A percentile compares a stretch with the other conserved stretches of the same genome.
These are phyloP conservation scores for Ceratobasidium papillatum DNA, from an alignment of 1,284 basidiomycete species.

Conservation along the genomic window DNA sequence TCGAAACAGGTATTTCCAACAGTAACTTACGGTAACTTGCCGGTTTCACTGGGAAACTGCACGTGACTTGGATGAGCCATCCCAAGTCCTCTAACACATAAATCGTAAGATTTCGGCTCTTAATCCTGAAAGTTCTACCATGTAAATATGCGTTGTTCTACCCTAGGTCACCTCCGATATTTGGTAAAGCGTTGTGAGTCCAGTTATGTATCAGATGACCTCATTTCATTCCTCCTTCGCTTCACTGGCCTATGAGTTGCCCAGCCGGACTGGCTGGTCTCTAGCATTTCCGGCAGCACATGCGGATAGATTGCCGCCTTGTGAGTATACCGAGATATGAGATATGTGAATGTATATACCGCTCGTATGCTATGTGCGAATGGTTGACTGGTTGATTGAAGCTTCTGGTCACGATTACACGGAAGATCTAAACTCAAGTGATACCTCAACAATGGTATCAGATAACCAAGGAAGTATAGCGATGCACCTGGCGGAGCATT, in stretches of 20 bases:
- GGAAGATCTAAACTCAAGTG: background rate
- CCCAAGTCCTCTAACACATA: background rate
- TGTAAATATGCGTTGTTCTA: background rate
- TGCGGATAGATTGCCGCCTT: background rate
- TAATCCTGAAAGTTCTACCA: background rate
- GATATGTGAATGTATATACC: background rate
- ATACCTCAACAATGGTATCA: background rate
- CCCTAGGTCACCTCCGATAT: background rate
- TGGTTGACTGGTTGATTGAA: background rate
- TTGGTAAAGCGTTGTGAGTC: background rate
- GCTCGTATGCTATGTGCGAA: background rate
- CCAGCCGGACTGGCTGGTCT: background rate
- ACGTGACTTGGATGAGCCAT: background rate
- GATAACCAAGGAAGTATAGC: background rate
- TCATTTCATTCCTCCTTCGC: background rate
- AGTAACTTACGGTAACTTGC: slow-evolving; percentile 28
- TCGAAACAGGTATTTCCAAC: slow-evolving; percentile 20
- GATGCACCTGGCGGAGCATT: background rate
- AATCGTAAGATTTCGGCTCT: background rate
- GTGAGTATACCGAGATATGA: too few species aligned
- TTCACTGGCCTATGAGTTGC: background rate
- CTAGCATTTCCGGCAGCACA: background rate
- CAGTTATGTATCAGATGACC: background rate
- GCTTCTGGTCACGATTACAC: background rate
- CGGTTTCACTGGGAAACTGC: background rate